These are phyloP conservation scores for Podila epigama DNA, from an alignment of 192 early-diverging fungal species.

Conservation along the genomic window DNA sequence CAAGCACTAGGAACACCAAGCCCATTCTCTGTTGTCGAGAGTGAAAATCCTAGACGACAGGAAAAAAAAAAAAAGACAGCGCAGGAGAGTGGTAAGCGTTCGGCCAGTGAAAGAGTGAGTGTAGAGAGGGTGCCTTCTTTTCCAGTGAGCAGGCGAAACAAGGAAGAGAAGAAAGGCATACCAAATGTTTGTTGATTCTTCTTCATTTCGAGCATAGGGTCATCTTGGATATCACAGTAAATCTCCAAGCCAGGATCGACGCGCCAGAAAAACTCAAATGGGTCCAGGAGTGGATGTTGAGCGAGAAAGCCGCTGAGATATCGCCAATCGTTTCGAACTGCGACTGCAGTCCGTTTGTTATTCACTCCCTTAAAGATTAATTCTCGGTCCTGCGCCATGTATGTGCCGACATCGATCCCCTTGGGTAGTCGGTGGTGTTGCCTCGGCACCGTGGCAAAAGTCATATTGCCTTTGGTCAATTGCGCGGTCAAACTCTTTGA, in stretches of 20 bases:
- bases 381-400: slow-evolving; percentile 10
- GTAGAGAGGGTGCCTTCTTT: not conserved
- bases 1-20: slow-evolving; percentile 59
- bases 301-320: slow-evolving; percentile 58
- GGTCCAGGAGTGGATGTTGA: slow-evolving; percentile 51
- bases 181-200: slow-evolving; percentile 58
- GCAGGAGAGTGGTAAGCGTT: too few species aligned
- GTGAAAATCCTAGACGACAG: slow-evolving; percentile 19
- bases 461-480: slow-evolving; percentile 52
- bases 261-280: slow-evolving; percentile 67
- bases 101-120: not conserved
- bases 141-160: too few species aligned
- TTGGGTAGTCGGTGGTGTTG: slow-evolving; percentile 62
- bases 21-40: slow-evolving; percentile 29
- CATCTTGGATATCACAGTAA: slow-evolving; percentile 63
- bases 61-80: not conserved
- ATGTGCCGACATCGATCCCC: slow-evolving; percentile 48
- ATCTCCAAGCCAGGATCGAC: slow-evolving; percentile 69
- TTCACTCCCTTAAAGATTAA: slow-evolving; percentile 14
- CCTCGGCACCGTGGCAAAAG: slow-evolving; percentile 55
- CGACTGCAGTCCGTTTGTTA: slow-evolving; percentile 9
- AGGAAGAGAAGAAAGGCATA: slow-evolving; percentile 9
- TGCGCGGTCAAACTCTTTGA: slow-evolving; percentile 54
- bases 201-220: slow-evolving; percentile 68
- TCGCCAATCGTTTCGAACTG: slow-evolving; percentile 8